These are phyloP conservation scores for Moricandia arvensis DNA, from an alignment of 345 rosid genomes.

Conservation along the genomic window DNA sequence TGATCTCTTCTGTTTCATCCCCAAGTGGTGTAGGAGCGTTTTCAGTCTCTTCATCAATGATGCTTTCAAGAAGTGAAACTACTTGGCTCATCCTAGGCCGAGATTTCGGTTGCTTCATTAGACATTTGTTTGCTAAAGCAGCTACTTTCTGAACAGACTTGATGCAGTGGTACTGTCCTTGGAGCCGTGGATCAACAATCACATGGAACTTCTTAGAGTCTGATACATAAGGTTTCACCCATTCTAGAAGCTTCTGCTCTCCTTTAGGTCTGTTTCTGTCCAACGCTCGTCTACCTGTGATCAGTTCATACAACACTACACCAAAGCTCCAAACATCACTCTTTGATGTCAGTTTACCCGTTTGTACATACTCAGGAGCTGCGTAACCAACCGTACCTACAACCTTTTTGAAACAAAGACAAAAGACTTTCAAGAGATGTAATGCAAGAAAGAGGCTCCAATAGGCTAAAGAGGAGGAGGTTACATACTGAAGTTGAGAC, in stretches of 20 bases:
- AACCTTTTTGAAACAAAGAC: conserved; percentile 50
- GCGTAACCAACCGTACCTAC: conserved; percentile 95
- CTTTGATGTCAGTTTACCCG: conserved; percentile 82
- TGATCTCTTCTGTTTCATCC: conserved; percentile 45
- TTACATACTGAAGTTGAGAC: conserved; percentile 79
- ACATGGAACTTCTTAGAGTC: conserved; percentile 79
- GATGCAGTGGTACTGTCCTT: conserved; percentile 59
- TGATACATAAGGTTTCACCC: conserved; percentile 84
- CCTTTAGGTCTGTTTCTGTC: conserved; percentile 79
- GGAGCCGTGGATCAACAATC: conserved; percentile 79
- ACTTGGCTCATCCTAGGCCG: conserved; percentile 95
- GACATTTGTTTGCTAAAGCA: conserved; percentile 78
- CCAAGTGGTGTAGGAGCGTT: conserved; percentile 12
- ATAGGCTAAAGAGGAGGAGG: neutral
- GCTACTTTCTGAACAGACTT: conserved; percentile 86
- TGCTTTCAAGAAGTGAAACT: conserved; percentile 60
- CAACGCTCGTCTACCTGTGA: conserved; percentile 84
- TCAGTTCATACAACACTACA: conserved; percentile 86
- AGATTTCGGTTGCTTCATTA: conserved; percentile 70
- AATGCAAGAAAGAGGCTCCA: too few relatives aligned
- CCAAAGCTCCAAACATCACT: conserved; percentile 99
- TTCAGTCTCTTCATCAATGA: conserved; percentile 55
- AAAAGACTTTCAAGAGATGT: too few relatives aligned
- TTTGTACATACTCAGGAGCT: conserved; percentile 94
- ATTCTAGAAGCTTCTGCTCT: conserved; percentile 91